Conservation (phyloP, 768 basidiomycete genomes). For the Cystobasidium ongulense region DNA sequence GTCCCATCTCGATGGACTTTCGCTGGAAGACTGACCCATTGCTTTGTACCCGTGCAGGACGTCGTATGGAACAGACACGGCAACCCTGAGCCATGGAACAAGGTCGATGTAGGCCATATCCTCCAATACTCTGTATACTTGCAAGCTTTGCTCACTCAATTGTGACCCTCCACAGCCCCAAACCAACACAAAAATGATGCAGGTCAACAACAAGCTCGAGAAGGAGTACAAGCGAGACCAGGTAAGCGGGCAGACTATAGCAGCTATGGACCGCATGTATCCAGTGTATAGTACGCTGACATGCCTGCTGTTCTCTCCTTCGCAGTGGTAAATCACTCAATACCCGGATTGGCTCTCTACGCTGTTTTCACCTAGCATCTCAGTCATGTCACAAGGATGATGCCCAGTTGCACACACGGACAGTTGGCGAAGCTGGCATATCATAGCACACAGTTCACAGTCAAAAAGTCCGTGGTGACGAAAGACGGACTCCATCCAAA, state of each 20-base stretch:
- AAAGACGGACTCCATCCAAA: too few species aligned
- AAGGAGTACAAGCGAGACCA: constrained; percentile 29
- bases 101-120: background rate
- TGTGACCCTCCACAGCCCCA: background rate
- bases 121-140: background rate
- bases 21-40: background rate
- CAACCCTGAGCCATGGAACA: constrained; percentile 30
- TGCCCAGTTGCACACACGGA: background rate
- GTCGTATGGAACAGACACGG: constrained; percentile 26
- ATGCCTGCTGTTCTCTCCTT: too few species aligned
- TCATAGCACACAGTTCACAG: too few species aligned
- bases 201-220: background rate
- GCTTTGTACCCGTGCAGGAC: background rate
- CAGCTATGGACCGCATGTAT: too few species aligned
- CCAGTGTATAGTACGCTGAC: background rate
- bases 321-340: background rate
- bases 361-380: background rate
- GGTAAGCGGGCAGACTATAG: constrained; percentile 3
- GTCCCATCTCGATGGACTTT: background rate
- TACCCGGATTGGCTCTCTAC: background rate
- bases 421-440: too few species aligned
- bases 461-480: too few species aligned
- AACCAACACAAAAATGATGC: constrained; percentile 2
- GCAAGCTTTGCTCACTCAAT: background rate
- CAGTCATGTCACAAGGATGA: too few species aligned